A percentile compares a stretch with the other conserved stretches of the same genome.
phyloP scores from a whole-genome alignment of 805 yeast species.

The Monosporozyma aquatica region DNA sequence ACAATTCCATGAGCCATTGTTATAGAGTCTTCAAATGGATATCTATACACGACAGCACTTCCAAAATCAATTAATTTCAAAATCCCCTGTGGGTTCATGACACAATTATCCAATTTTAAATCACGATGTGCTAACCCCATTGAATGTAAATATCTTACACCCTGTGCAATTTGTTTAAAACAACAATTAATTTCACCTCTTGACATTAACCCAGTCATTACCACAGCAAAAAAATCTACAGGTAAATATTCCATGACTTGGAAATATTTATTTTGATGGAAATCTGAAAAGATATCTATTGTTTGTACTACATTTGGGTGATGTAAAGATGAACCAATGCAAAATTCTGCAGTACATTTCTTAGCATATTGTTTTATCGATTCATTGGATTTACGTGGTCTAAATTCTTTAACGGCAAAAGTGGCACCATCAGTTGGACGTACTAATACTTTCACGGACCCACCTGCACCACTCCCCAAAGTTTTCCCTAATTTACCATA shows the following conservation, averaged over 20 bases:
- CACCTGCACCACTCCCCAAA: conserved; percentile 83
- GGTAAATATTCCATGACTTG: conserved; percentile 86
- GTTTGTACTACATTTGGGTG: conserved; percentile 78
- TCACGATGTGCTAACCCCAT: conserved; percentile 80
- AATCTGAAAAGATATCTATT: conserved; percentile 49
- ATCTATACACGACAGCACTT: conserved; percentile 71
- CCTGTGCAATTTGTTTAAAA: conserved; percentile 62
- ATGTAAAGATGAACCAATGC: conserved; percentile 73
- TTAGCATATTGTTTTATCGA: conserved; percentile 69
- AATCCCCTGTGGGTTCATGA: conserved; percentile 62
- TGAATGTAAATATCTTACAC: conserved; percentile 64
- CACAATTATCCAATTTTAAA: conserved; percentile 76
- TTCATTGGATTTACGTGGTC: conserved; percentile 64
- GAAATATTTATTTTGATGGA: conserved; percentile 59
- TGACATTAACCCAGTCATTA: conserved; percentile 77
- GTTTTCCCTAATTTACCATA: conserved; percentile 69
- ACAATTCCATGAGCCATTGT: conserved; percentile 67
- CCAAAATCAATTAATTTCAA: conserved; percentile 78
- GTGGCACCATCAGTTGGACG: conserved; percentile 62
- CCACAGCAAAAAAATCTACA: conserved; percentile 75
- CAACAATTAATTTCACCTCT: conserved; percentile 78
- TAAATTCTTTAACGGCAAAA: conserved; percentile 78
- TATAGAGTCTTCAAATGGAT: conserved; percentile 55
- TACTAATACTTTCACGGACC: conserved; percentile 64
- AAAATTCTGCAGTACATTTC: conserved; percentile 81